Conservation (phyloP, 108 stramenopile genomes). For the Pseudonitzschia delicatissima region DNA sequence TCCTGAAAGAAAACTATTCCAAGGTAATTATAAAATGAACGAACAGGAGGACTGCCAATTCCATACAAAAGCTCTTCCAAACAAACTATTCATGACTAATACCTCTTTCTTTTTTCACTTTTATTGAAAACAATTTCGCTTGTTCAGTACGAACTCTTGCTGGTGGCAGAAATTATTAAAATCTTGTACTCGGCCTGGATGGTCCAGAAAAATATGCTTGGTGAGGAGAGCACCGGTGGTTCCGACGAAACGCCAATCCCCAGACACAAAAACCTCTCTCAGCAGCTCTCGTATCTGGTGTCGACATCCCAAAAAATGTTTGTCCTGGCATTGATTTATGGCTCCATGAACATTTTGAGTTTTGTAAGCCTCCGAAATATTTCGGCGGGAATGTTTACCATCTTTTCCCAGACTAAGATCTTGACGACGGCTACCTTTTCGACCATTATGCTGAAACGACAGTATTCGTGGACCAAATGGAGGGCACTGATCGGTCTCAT, state of each 20-base stretch:
- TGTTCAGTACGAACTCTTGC: conserved; percentile 69
- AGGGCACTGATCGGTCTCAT: conserved; percentile 85
- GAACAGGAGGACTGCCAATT: too few relatives aligned
- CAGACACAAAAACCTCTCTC: not conserved
- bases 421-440: conserved; percentile 92
- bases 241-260: not conserved
- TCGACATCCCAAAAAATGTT: conserved; percentile 81
- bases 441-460: conserved; percentile 62
- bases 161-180: conserved; percentile 78
- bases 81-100: not conserved
- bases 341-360: conserved; percentile 89
- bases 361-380: conserved; percentile 86
- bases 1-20: conserved; percentile 78
- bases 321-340: conserved; percentile 84
- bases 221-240: not conserved
- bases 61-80: too few relatives aligned
- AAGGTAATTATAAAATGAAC: conserved; percentile 46
- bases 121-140: not conserved
- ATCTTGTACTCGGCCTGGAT: conserved; percentile 69
- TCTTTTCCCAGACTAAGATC: conserved; percentile 91
- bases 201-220: conserved; percentile 25
- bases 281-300: conserved; percentile 51
- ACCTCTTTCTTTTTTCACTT: not conserved
- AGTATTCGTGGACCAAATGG: conserved; percentile 88
- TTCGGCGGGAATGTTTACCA: conserved; percentile 89